A percentile compares a stretch with the other conserved stretches of the same genome.
phyloP scores from a whole-genome alignment of 2,329 filamentous ascomycete species.

The Chaetomiaceae sp. region DNA sequence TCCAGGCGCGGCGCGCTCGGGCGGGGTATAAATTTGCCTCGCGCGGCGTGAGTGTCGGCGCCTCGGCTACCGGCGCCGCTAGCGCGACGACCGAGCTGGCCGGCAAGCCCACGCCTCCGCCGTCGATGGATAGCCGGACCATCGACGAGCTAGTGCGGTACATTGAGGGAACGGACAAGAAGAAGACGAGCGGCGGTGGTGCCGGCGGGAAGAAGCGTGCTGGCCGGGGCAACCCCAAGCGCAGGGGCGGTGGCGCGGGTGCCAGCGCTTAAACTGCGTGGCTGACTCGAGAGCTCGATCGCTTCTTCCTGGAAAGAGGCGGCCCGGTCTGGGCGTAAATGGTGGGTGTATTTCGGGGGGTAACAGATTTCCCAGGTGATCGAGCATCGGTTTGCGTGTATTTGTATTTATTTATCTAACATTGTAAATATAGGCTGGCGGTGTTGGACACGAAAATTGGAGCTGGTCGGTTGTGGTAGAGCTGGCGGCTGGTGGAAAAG shows the following conservation, averaged over 20 bases:
- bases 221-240: slow-evolving; percentile 21
- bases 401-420: background rate
- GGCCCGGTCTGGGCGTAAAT: too few species aligned
- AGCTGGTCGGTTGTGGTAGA: background rate
- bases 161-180: slow-evolving; percentile 71
- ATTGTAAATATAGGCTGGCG: background rate
- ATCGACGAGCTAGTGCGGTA: slow-evolving; percentile 93
- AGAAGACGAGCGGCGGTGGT: slow-evolving; percentile 22
- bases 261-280: slow-evolving; percentile 2
- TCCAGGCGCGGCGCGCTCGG: slow-evolving; percentile 69
- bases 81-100: slow-evolving; percentile 31
- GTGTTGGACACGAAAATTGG: too few species aligned
- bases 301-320: too few species aligned
- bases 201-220: slow-evolving; percentile 16
- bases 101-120: slow-evolving; percentile 33
- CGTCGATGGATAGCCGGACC: slow-evolving; percentile 67
- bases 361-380: too few species aligned
- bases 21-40: slow-evolving; percentile 65
- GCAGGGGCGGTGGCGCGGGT: slow-evolving; percentile 16
- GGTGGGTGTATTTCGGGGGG: too few species aligned
- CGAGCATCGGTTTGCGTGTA: background rate
- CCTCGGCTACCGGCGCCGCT: slow-evolving; percentile 31
- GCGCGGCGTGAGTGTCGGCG: slow-evolving; percentile 57
- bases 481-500: background rate
- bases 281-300: too few species aligned